Base-by-base conservation (phyloP, 225 moss, liverwort and hornwort genomes). In the Lunularia cruciata region DNA sequence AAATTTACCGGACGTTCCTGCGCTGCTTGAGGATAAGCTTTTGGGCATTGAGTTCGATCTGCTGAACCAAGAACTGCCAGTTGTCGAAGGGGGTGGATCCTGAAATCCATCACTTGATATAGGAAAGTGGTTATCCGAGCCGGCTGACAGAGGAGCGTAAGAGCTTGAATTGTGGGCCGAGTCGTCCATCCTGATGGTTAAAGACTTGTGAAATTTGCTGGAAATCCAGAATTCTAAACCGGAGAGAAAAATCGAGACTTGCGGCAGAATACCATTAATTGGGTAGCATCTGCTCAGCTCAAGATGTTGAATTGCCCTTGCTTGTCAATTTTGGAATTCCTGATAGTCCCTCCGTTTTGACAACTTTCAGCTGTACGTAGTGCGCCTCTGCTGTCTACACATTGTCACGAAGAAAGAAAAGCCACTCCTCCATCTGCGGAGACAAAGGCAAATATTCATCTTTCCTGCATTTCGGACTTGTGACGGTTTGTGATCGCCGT, bases 11-110 rank as follows among this genome's bases (percentile, higher is more conserved):
- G 77, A 73, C 27, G 72, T 20, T 3, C 77, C 27, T 10, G 66
- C 23, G 20, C 63, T 75, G 43, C 72, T 35, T 20, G 78, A 58
- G 31, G 69, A 35, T 15, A 58, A 58, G 3, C 23, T 65, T 68
- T 63, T 83, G 22, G 82, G 82, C 34, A 83, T 62, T 27, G 82
- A 83, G 56, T 72, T 78, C 28, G 82, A 83, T 62, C 78, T 78
- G 31, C 78, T 72, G 45, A 78, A 61, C 77, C 77, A 77, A 19
- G 81, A 75, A 62, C 52, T 63, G 23, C 67, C 47, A 7, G 25
- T 52, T 23, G 51, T 10, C 26, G 72, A 64, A 26, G 75, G 72
- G 22, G 82, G 49, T 45, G 67, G 62, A 63, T 63, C 69, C 23
- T 59, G 75, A 28, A 63, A 69, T 39, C 32, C 37, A 54, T 63